Evolutionary conservation across 805 yeast genomes (phyloP).

Genomic region (Candida qinlingensis): DNA sequence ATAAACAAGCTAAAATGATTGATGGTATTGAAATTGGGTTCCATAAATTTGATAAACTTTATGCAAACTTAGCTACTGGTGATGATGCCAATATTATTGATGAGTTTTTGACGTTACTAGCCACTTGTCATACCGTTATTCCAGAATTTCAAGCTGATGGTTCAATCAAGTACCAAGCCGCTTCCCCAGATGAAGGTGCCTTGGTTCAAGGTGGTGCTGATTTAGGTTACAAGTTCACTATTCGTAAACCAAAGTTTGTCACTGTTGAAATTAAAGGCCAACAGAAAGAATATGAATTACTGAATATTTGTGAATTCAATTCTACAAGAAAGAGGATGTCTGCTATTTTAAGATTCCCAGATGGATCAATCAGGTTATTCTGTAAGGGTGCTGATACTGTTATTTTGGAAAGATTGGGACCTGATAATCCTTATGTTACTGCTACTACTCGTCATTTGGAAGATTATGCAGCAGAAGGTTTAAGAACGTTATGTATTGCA

Average conservation of each 20-base stretch:
- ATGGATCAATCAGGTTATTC: constrained; percentile 80
- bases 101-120: constrained; percentile 75
- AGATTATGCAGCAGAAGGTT: constrained; percentile 94
- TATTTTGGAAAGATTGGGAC: constrained; percentile 74
- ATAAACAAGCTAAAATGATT: constrained; percentile 59
- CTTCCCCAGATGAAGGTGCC: constrained; percentile 99
- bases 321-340: constrained; percentile 98
- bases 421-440: constrained; percentile 72
- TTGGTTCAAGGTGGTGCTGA: constrained; percentile 93
- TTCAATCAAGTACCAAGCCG: constrained; percentile 88
- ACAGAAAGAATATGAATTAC: constrained; percentile 63
- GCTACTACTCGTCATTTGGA: constrained; percentile 84
- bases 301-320: constrained; percentile 93
- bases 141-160: constrained; percentile 74
- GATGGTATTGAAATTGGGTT: constrained; percentile 84
- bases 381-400: constrained; percentile 99
- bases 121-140: constrained; percentile 96
- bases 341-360: constrained; percentile 89
- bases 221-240: constrained; percentile 77
- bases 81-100: constrained; percentile 49
- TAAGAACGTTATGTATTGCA: constrained; percentile 92
- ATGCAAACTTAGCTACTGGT: constrained; percentile 40
- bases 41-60: constrained; percentile 63
- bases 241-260: constrained; percentile 81
- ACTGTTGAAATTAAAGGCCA: constrained; percentile 49